Evolutionary conservation across 257 asterid genomes (phyloP).

Genomic region (Capsicum chinense): DNA sequence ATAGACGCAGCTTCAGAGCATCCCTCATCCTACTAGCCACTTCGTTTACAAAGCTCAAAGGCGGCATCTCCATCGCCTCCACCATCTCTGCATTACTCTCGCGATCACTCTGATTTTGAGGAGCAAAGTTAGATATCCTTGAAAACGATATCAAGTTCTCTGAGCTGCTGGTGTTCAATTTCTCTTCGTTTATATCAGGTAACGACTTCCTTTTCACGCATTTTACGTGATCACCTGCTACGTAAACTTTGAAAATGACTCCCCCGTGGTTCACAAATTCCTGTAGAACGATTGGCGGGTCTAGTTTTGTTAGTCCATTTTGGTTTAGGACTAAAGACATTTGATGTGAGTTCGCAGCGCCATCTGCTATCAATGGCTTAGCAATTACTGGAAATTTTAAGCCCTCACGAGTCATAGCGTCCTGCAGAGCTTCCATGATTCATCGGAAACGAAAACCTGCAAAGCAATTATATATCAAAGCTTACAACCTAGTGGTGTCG

Average conservation of each 20-base stretch:
- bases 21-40: slow-evolving; percentile 62
- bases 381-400: slow-evolving; percentile 68
- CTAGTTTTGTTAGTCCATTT: slow-evolving; percentile 54
- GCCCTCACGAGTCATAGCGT: slow-evolving; percentile 27
- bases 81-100: slow-evolving; percentile 42
- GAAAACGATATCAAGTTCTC: slow-evolving; percentile 56
- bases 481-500: background rate
- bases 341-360: slow-evolving; percentile 67
- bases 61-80: slow-evolving; percentile 60
- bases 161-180: slow-evolving; percentile 29
- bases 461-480: background rate
- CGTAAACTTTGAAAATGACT: slow-evolving; percentile 79
- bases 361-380: slow-evolving; percentile 67
- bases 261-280: slow-evolving; percentile 92
- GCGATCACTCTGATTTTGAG: slow-evolving; percentile 41
- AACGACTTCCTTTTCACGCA: slow-evolving; percentile 74
- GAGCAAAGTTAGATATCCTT: slow-evolving; percentile 62
- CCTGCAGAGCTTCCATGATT: slow-evolving; percentile 33
- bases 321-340: slow-evolving; percentile 63
- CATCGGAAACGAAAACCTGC: slow-evolving; percentile 58
- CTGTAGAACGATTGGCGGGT: slow-evolving; percentile 72
- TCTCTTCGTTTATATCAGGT: slow-evolving; percentile 54
- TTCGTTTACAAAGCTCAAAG: slow-evolving; percentile 53
- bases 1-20: slow-evolving; percentile 66
- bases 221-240: slow-evolving; percentile 62